These are phyloP conservation scores for Zanthoxylum bungeanum DNA, from an alignment of 345 rosid genomes.

Conservation along the genomic window DNA sequence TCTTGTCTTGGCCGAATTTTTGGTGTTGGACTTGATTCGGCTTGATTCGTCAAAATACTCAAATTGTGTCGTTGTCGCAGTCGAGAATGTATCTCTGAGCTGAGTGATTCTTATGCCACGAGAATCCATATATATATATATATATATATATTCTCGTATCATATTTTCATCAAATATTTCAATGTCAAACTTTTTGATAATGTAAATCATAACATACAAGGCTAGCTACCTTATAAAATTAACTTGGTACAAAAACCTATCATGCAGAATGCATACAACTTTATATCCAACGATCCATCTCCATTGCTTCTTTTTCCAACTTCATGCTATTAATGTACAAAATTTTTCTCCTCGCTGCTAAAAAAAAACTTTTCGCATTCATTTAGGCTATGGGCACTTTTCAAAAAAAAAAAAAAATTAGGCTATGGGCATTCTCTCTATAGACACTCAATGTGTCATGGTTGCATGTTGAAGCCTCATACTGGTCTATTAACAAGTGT, in stretches of 20 bases:
- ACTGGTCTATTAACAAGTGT: not conserved
- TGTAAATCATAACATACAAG: not conserved
- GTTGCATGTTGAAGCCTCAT: not conserved
- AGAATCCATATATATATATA: no score
- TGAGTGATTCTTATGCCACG: no score
- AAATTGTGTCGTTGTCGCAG: no score
- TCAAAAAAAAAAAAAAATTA: not conserved
- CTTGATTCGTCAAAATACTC: no score
- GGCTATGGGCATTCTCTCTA: not conserved
- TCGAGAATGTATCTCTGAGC: no score
- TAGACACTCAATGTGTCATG: not conserved
- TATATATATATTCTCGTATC: no score
- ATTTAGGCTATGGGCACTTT: not conserved
- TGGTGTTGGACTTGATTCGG: no score
- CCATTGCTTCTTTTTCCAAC: not conserved
- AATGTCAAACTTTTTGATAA: not conserved
- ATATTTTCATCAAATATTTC: not conserved
- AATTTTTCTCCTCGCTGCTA: not conserved
- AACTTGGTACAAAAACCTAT: not conserved
- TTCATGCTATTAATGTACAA: not conserved
- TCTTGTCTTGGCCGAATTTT: no score
- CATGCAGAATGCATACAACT: not conserved
- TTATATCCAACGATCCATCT: not conserved
- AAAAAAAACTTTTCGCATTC: not conserved
- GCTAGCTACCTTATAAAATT: not conserved